Conservation (phyloP, 257 asterid genomes). For the Eustoma russellianum region DNA sequence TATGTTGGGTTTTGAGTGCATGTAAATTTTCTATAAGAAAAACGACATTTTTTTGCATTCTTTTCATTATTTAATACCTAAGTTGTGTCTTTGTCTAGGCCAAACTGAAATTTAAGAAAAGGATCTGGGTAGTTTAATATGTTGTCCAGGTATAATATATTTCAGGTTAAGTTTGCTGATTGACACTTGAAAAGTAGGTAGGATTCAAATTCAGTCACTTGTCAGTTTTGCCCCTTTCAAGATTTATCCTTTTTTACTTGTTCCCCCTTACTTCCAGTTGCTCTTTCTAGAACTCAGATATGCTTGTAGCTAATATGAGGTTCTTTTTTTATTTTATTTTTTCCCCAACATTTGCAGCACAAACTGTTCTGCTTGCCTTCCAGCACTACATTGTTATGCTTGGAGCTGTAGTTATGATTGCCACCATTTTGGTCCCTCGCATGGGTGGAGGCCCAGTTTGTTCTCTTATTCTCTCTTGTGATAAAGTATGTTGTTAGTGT, state of each 20-base stretch:
- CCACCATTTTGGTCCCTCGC: constrained; percentile 62
- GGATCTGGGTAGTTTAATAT: not conserved
- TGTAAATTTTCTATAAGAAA: not conserved
- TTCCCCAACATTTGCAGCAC: constrained; percentile 44
- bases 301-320: not conserved
- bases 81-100: too few species aligned
- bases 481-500: not conserved
- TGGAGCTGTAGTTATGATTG: constrained; percentile 83
- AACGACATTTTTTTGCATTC: too few species aligned
- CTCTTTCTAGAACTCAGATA: not conserved
- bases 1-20: not conserved
- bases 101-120: not conserved
- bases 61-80: too few species aligned
- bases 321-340: not conserved
- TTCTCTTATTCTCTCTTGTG: constrained; percentile 3
- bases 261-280: not conserved
- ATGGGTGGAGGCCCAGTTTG: constrained; percentile 94
- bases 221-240: not conserved
- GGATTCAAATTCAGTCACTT: not conserved
- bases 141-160: too few species aligned
- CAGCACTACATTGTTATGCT: constrained; percentile 98
- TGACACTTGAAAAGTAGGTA: not conserved
- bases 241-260: not conserved
- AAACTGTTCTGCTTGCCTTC: constrained; percentile 59
- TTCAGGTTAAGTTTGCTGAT: too few species aligned